Evolutionary conservation across 2,329 filamentous ascomycete species (phyloP).

Genomic region (Juglanconis sp.): DNA sequence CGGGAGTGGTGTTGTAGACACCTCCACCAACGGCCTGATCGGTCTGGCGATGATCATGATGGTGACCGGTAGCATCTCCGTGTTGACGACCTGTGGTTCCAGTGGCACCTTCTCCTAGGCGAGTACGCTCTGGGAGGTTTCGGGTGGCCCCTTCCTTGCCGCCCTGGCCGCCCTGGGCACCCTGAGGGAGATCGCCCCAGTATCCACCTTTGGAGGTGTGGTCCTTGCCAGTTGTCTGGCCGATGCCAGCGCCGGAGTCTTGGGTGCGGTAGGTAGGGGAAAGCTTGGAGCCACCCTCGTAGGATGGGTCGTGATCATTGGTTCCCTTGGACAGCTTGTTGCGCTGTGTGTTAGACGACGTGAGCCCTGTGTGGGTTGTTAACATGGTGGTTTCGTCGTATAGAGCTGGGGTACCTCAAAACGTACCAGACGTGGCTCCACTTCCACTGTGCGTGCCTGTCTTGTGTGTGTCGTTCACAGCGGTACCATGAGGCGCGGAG

Average conservation of each 20-base stretch:
- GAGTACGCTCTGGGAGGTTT: slow-evolving; percentile 4
- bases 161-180: neutral
- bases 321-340: slow-evolving; percentile 17
- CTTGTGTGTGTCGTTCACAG: neutral
- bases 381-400: neutral
- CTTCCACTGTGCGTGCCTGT: slow-evolving; percentile 6
- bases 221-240: neutral
- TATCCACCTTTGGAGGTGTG: slow-evolving; percentile 1
- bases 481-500: slow-evolving; percentile 10
- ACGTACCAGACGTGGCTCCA: neutral
- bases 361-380: neutral
- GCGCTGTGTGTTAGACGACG: slow-evolving; percentile 3
- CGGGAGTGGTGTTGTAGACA: neutral
- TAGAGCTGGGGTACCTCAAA: neutral
- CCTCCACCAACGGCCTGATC: slow-evolving; percentile 8
- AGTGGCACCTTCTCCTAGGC: neutral
- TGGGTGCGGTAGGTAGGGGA: neutral
- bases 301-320: slow-evolving; percentile 9
- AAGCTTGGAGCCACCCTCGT: neutral
- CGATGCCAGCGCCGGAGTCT: slow-evolving; percentile 13
- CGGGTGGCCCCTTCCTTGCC: neutral
- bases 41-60: neutral
- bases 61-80: neutral
- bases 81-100: neutral
- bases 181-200: slow-evolving; percentile 15